Evolutionary conservation across 2,329 filamentous ascomycete species (phyloP).

Genomic region (Cadophora gregata): DNA sequence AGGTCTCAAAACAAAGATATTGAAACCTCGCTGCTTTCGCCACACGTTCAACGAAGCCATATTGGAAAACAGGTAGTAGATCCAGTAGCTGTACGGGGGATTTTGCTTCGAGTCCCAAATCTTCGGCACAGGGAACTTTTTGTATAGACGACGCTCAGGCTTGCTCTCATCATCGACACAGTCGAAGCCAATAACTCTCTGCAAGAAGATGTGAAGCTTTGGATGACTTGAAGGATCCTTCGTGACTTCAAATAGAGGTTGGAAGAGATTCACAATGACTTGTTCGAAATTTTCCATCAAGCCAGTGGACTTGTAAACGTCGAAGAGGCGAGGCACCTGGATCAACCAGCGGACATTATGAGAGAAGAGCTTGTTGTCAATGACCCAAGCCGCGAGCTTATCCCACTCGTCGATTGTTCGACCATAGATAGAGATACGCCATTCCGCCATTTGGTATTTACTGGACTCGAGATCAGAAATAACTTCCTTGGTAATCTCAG

Average conservation of each 20-base stretch:
- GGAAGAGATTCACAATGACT: constrained; percentile 88
- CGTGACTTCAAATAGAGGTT: constrained; percentile 93
- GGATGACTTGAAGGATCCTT: constrained; percentile 84
- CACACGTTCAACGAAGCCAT: constrained; percentile 90
- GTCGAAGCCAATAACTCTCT: constrained; percentile 95
- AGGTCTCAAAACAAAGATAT: constrained; percentile 89
- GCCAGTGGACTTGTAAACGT: constrained; percentile 90
- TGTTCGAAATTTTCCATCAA: constrained; percentile 91
- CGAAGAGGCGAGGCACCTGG: constrained; percentile 91
- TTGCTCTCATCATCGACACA: constrained; percentile 99
- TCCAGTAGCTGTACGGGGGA: constrained; percentile 98
- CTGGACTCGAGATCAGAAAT: constrained; percentile 96
- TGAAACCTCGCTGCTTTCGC: constrained; percentile 91
- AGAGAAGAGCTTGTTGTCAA: constrained; percentile 97
- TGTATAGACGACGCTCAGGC: constrained; percentile 89
- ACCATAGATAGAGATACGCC: constrained; percentile 97
- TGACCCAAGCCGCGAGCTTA: constrained; percentile 94
- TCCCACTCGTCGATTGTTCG: constrained; percentile 95
- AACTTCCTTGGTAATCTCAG: constrained; percentile 97
- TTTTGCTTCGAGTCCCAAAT: constrained; percentile 94
- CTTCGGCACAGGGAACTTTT: constrained; percentile 90
- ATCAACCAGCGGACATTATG: constrained; percentile 98
- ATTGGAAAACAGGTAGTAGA: constrained; percentile 96
- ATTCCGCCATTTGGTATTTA: constrained; percentile 99
- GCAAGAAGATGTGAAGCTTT: constrained; percentile 92